Percentiles rank a stretch among this genome's conserved stretches.
Evolutionary conservation across 1,139 yeast species (phyloP).

Genomic region (Saccharomyces hybrid): DNA sequence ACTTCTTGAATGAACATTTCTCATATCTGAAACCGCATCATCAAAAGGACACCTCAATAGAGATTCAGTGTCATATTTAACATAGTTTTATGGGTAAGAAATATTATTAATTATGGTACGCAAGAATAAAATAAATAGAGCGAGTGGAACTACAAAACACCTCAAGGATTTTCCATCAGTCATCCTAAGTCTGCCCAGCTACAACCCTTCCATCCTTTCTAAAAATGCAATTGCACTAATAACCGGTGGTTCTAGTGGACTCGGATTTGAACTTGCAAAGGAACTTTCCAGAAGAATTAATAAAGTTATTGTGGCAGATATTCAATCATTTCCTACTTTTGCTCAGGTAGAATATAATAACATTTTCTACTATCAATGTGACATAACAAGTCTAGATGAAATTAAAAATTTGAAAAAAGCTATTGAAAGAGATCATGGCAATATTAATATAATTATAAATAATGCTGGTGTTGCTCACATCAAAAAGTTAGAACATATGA

Average conservation of each 20-base stretch:
- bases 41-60: not conserved
- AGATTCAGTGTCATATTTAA: not conserved
- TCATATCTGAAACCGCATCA: not conserved
- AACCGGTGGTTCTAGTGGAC: constrained; percentile 77
- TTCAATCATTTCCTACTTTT: constrained; percentile 38
- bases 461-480: constrained; percentile 77
- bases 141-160: not conserved
- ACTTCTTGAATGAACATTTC: not conserved
- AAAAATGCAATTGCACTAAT: constrained; percentile 44
- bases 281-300: constrained; percentile 35
- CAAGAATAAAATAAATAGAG: not conserved
- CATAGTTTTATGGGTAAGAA: not conserved
- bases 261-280: constrained; percentile 59
- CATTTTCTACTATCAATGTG: constrained; percentile 56
- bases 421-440: constrained; percentile 45
- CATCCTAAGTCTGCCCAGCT: not conserved
- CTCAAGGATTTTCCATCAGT: not conserved
- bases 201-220: not conserved
- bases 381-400: constrained; percentile 48
- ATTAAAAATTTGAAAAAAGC: constrained; percentile 35
- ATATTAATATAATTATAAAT: constrained; percentile 60
- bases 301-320: constrained; percentile 52
- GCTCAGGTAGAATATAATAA: constrained; percentile 28
- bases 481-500: constrained; percentile 45
- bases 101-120: not conserved